phyloP scores from a whole-genome alignment of 495 filamentous ascomycete genomes.

The Podospora fimiseda region DNA sequence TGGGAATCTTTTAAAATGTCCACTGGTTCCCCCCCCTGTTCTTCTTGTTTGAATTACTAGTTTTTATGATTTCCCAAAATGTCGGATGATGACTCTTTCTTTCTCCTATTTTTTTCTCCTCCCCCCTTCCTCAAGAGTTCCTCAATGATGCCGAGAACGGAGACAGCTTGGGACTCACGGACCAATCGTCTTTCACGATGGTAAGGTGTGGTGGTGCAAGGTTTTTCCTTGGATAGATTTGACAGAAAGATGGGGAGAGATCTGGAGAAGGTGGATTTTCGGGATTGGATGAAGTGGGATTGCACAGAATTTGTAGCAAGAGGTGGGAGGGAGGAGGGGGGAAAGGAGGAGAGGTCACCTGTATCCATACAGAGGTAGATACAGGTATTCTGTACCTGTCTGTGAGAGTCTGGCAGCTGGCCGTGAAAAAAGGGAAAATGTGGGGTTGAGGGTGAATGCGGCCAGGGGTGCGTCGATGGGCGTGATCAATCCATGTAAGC shows the following conservation, averaged over 20 bases:
- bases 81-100: slow-evolving; percentile 21
- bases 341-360: too few species aligned
- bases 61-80: too few species aligned
- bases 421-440: not conserved
- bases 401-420: not conserved
- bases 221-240: not conserved
- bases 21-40: too few species aligned
- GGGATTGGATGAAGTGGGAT: not conserved
- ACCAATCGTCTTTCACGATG: slow-evolving; percentile 34
- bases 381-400: too few species aligned
- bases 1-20: too few species aligned
- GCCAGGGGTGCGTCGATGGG: not conserved
- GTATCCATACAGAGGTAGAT: too few species aligned
- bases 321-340: too few species aligned
- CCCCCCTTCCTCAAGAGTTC: slow-evolving; percentile 3
- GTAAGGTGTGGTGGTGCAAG: slow-evolving; percentile 9
- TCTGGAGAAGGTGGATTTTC: not conserved
- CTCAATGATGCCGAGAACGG: slow-evolving; percentile 29
- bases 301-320: slow-evolving; percentile 3
- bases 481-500: not conserved
- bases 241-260: not conserved
- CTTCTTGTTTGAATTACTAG: too few species aligned
- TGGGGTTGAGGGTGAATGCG: not conserved
- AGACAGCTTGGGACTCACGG: slow-evolving; percentile 19
- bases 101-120: not conserved